Evolutionary conservation across 495 filamentous ascomycete genomes (phyloP).

Genomic region (Hamigera avellanea): DNA sequence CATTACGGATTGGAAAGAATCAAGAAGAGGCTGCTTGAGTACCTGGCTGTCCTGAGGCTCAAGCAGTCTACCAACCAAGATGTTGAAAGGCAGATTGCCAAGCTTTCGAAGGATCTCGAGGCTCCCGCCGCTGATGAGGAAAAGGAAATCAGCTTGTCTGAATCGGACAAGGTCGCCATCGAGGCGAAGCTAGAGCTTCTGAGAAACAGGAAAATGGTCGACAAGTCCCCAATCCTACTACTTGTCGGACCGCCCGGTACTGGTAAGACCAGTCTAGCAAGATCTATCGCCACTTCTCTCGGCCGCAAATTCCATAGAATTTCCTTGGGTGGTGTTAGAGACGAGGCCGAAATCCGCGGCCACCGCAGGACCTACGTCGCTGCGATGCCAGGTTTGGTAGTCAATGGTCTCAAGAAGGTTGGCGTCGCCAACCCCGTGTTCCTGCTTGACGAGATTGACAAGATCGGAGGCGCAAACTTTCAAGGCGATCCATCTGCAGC

Average conservation of each 20-base stretch:
- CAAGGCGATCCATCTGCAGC: conserved; percentile 97
- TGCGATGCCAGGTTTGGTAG: conserved; percentile 93
- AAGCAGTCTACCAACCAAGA: conserved; percentile 82
- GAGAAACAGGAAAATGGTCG: conserved; percentile 64
- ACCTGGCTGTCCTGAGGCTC: conserved; percentile 85
- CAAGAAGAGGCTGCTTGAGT: conserved; percentile 92
- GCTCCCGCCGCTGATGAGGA: conserved; percentile 31
- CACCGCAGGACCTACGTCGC: conserved; percentile 96
- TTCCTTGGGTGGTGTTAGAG: conserved; percentile 88
- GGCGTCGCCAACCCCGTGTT: conserved; percentile 95
- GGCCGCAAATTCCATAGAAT: conserved; percentile 96
- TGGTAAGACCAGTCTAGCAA: conserved; percentile 93
- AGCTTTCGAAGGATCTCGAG: conserved; percentile 47
- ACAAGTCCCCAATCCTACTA: conserved; percentile 92
- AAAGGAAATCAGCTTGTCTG: conserved; percentile 21
- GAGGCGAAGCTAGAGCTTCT: conserved; percentile 55
- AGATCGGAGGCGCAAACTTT: conserved; percentile 82
- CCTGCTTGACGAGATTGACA: conserved; percentile 97
- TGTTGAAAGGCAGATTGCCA: conserved; percentile 63
- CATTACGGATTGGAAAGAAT: conserved; percentile 96
- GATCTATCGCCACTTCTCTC: conserved; percentile 81
- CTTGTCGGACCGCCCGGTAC: conserved; percentile 92
- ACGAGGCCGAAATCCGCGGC: conserved; percentile 94
- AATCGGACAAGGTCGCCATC: conserved; percentile 33
- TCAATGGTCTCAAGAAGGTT: conserved; percentile 91